A percentile compares a stretch with the other conserved stretches of the same genome.
Evolutionary conservation across 2,329 filamentous ascomycete genomes (phyloP).

Genomic region (Thielaviopsis ethacetica): DNA sequence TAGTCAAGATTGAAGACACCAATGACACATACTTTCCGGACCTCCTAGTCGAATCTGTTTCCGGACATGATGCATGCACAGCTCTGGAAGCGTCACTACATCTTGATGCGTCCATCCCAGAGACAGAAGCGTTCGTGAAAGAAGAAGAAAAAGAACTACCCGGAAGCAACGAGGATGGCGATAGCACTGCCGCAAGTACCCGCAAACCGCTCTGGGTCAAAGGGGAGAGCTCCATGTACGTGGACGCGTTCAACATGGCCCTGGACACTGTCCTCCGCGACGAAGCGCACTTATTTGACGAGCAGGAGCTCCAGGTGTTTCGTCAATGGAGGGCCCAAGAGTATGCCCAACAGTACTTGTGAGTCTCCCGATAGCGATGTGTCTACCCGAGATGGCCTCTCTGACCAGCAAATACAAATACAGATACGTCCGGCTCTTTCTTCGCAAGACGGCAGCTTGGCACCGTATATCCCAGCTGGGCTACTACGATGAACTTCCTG

Average conservation of each 20-base stretch:
- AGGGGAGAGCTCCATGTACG: constrained; percentile 80
- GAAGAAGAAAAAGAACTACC: constrained; percentile 56
- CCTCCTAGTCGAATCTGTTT: not conserved
- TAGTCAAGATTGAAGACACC: not conserved
- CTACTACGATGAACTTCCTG: constrained; percentile 69
- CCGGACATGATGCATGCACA: not conserved
- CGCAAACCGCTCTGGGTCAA: constrained; percentile 38
- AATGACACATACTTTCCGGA: not conserved
- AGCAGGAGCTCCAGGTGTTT: constrained; percentile 64
- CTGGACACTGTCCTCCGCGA: constrained; percentile 79
- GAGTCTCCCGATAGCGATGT: constrained; percentile 20
- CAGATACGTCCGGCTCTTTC: constrained; percentile 81
- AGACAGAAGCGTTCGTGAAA: not conserved
- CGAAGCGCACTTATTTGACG: constrained; percentile 74
- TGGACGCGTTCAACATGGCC: constrained; percentile 91
- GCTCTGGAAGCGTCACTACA: not conserved
- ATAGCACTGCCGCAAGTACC: not conserved
- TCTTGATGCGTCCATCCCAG: not conserved
- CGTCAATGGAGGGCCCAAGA: constrained; percentile 52
- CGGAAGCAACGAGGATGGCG: constrained; percentile 19
- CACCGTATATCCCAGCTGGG: constrained; percentile 63
- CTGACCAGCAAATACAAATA: not conserved
- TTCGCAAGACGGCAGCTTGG: constrained; percentile 85
- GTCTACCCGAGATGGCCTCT: too few relatives aligned
- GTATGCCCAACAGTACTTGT: constrained; percentile 88